Evolutionary conservation across 176 grass and related monocot species (phyloP), one percentile per base, ranked within the genome.

Genomic region (Aegilops umbellulata): DNA sequence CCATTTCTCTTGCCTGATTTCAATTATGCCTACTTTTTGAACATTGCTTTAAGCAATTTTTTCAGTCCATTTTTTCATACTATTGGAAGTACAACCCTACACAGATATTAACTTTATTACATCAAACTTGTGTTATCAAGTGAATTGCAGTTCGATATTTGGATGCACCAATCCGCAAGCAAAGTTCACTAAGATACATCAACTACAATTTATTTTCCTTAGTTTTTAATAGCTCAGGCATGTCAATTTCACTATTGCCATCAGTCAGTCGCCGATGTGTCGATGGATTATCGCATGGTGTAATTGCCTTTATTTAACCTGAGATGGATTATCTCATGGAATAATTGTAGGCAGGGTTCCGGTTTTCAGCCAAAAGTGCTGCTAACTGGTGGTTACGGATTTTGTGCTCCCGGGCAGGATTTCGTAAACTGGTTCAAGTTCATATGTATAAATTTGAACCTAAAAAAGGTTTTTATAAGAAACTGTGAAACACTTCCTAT

Each of bases 41-140:
- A 42, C 42, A 49, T 83, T 42, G 15, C 4, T 46, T 81, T 67
- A 44, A 9, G 25, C 12, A 51, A 8, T 1, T 39, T 80, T 34
- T 73, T 65, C 22, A 35, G 39, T 67, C 36, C 47, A 65, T 6
- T 31, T 65, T 61, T 57, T 2, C 9, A 74, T 65, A 65, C 44
- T 42, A 22, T 69, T 78, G 47, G 42, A 27, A 69, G 9, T 47
- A 25, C 23, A 41, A 17, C 46, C 47, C n/a, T 82, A 65, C 17
- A 51, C 60, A 20, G n/a, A 14, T 38, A 13, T 51, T 64, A 60
- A 24, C 10, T 71, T 63, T 19, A 62, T 70, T 88, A 61, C 80
- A 44, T 63, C 67, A 83, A 60, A 58, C 27, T 77, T 77, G 24
- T 88, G 31, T 58, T 79, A 65, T 44, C 29, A 6, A 83, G 4